Base-by-base conservation (phyloP, 768 basidiomycete genomes). In the Leccinum subgranulosum region DNA sequence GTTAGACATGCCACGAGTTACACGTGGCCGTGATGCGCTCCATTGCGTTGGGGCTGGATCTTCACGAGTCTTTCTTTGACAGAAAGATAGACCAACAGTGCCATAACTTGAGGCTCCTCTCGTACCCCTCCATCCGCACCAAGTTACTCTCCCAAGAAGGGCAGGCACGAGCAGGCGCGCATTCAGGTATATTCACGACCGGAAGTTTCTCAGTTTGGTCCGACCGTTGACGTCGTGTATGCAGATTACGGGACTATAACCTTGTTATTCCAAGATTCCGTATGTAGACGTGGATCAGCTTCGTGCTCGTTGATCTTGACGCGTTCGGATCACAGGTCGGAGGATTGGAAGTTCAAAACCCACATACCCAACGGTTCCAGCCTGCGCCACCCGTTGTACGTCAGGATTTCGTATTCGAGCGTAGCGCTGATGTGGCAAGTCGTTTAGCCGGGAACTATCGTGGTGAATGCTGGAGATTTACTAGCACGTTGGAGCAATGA, bases 401-500 rank as follows among this genome's bases (percentile, higher is more conserved):
- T 66, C 39, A 41, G 14, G n/a, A 19, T 17, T 46, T 9, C 9
- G 43, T 71, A 11, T 9, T 8, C 1, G 23, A 15, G 41, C 8
- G 12, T 29, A 33, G 17, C 9, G 27, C 47, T 62, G 53, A 71
- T 48, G 19, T 14, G 31, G 6, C 17, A 17, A 19, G 31, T 12
- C 46, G 45, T 33, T 45, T 64, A 92, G 88, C 85, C 88, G 14
- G 89, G 81, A 14, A 90, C 91, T 2, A 87, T 92, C 53, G 87
- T 94, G 29, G 80, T 94, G 39, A 94, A 93, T 62, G 85, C 87
- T 8, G 92, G 88, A 4, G 91, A 94, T 68, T 78, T 93, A 25
- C 76, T 93, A 12, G 81, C 86, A 3, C 85, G 91, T 51, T 93
- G 90, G 91, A 89, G 87, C 63, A 92, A 92, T 69, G 87, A 90